Evolutionary conservation across 257 asterid species (phyloP), one percentile per base, ranked within the genome.

Genomic region (Gynochthodes officinalis): DNA sequence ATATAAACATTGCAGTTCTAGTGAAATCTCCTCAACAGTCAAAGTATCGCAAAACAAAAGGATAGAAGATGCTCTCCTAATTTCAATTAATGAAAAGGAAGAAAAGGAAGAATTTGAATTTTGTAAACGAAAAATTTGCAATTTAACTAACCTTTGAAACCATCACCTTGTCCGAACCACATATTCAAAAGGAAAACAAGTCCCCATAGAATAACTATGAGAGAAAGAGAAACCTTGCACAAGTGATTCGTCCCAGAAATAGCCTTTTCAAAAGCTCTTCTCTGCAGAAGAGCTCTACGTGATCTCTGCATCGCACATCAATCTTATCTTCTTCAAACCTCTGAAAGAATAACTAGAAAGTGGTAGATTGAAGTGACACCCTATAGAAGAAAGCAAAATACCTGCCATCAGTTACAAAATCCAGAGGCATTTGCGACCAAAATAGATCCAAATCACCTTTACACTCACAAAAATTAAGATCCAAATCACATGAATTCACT

Each of bases 291-390:
- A 95, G 97, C 96, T 84, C 84, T 89, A 53, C 94, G 91, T 81
- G 96, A 90, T 79, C 89, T 89, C 89, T 92, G 99, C 99, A 95
- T 95, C 73, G 87, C 84, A 81, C 96, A 94, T 94, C 85, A 86
- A 87, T 73, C 80, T 77, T 75, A 71, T 76, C 78, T 77, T 70
- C 85, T 80, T 75, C 80, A 64, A 65, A 77, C 78, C 75, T 71
- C 55, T 33, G 32, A 40, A 66, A 39, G 19, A 82, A 75, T 63
- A 65, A 60, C 76, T 76, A 61, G 16, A 37, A 10, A 71, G n/a
- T 42, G 44, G 43, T 3, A 15, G 71, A 30, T 50, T 64, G 64
- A 37, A 54, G 23, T 75, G 65, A 48, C 40, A 37, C 76, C 85
- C 85, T 67, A 67, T 63, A 35, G 60, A 73, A 64, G 62, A 69